Evolutionary conservation across 306 rosid species (phyloP).

Genomic region (Cercis canadensis): DNA sequence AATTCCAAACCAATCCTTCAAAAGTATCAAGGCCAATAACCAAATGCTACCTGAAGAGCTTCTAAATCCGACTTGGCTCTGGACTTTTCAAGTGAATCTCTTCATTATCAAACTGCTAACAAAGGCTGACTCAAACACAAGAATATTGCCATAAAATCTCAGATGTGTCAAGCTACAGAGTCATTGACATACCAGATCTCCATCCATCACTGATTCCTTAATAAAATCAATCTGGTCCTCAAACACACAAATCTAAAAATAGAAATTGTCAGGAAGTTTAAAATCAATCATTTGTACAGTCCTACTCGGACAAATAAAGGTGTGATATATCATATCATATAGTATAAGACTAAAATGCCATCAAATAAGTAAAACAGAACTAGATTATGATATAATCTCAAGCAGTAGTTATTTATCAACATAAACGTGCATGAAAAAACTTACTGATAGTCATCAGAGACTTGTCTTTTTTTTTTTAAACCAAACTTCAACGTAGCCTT

Average conservation of each 20-base stretch:
- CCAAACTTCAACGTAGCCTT: constrained; percentile 84
- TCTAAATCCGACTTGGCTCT: constrained; percentile 72
- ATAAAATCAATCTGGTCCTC: constrained; percentile 98
- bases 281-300: constrained; percentile 32
- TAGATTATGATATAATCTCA: constrained; percentile 18
- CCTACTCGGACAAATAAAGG: constrained; percentile 22
- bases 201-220: constrained; percentile 88
- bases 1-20: not conserved
- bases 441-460: constrained; percentile 86
- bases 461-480: constrained; percentile 80
- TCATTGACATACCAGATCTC: constrained; percentile 67
- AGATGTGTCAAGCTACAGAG: constrained; percentile 10
- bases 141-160: constrained; percentile 26
- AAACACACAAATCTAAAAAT: constrained; percentile 75
- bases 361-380: constrained; percentile 34
- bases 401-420: constrained; percentile 14
- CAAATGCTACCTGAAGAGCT: constrained; percentile 74
- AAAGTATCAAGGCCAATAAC: not conserved
- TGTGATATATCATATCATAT: no score
- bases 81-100: constrained; percentile 65
- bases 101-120: constrained; percentile 63
- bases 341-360: not conserved
- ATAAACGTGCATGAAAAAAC: constrained; percentile 41
- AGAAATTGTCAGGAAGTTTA: constrained; percentile 25
- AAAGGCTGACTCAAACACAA: constrained; percentile 42